Base-by-base conservation (phyloP, 306 rosid species). In the Rubus parviflorus region DNA sequence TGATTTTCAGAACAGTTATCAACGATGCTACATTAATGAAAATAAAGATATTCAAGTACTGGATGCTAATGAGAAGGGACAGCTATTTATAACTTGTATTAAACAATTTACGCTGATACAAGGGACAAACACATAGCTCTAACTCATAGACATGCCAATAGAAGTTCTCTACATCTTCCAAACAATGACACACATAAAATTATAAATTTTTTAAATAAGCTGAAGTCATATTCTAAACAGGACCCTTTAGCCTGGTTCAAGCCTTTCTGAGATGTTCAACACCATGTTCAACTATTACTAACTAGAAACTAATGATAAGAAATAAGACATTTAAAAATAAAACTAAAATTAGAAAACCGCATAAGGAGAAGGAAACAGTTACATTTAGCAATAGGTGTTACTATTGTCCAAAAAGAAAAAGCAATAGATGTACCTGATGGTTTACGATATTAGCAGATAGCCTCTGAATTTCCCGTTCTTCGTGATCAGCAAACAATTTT, bases 401-500 rank as follows among this genome's bases (percentile, higher is more conserved):
- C 2, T 30, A 30, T 30, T 30, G 35, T 30, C 35, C 35, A 30
- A 30, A 30, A 30, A 30, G 35, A 30, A 30, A 30, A 30, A 77
- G 30, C 45, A 78, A 61, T 12, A 25, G 74, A 19, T 51, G 76
- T 89, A 96, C 99, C 98, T 96, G 97, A 83, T 96, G 99, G 42
- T 88, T 96, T 74, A 96, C 81, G 10, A 96, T 93, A 83, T 91
- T 96, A 70, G 98, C 99, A 75, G 97, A 96, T 70, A 93, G 83
- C 80, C 99, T 91, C 89, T 96, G 99, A 78, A 96, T 96, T 88
- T 96, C 99, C n/a, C 99, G 88, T 83, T 96, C 99, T 90, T 96
- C 99, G 43, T 96, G 98, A 80, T 96, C 99, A 0, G 98, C 98
- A 85, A 96, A 96, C 74, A 91, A 83, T 84, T 96, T 96, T 38